phyloP scores from a whole-genome alignment of 2,329 filamentous ascomycete species.

The Rutstroemia sp. region DNA sequence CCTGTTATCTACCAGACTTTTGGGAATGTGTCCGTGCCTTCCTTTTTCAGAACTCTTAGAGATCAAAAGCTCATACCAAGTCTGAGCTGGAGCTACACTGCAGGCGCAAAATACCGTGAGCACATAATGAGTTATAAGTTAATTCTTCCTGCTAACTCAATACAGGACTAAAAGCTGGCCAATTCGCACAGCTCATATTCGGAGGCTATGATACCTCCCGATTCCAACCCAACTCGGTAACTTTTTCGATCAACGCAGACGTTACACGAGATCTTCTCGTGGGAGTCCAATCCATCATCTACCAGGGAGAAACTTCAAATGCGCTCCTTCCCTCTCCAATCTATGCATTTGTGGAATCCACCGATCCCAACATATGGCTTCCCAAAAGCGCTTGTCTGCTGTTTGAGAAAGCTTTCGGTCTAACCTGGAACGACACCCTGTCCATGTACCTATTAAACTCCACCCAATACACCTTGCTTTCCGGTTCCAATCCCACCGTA shows the following conservation, averaged over 20 bases:
- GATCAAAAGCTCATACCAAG: constrained; percentile 31
- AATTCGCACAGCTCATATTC: constrained; percentile 34
- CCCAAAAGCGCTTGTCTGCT: constrained; percentile 30
- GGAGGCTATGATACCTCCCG: constrained; percentile 34
- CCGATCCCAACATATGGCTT: constrained; percentile 34
- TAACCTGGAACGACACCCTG: constrained; percentile 30
- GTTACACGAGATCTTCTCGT: constrained; percentile 33
- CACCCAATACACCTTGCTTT: constrained; percentile 18
- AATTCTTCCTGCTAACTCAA: background rate
- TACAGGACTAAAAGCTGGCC: constrained; percentile 19
- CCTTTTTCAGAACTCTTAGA: constrained; percentile 31
- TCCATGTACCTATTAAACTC: constrained; percentile 32
- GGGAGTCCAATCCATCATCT: constrained; percentile 28
- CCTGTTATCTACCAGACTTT: constrained; percentile 31
- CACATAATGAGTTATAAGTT: background rate
- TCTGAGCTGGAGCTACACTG: constrained; percentile 35
- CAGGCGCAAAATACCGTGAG: constrained; percentile 34
- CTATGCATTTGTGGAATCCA: constrained; percentile 31
- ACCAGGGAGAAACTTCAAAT: constrained; percentile 6
- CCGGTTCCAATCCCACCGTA: constrained; percentile 27
- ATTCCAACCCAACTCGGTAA: constrained; percentile 30
- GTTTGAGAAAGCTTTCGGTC: constrained; percentile 31
- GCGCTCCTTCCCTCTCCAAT: constrained; percentile 6
- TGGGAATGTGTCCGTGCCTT: constrained; percentile 30
- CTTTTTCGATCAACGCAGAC: constrained; percentile 33